phyloP scores from a whole-genome alignment of 306 rosid genomes.

The Pyrus pyrifolia region DNA sequence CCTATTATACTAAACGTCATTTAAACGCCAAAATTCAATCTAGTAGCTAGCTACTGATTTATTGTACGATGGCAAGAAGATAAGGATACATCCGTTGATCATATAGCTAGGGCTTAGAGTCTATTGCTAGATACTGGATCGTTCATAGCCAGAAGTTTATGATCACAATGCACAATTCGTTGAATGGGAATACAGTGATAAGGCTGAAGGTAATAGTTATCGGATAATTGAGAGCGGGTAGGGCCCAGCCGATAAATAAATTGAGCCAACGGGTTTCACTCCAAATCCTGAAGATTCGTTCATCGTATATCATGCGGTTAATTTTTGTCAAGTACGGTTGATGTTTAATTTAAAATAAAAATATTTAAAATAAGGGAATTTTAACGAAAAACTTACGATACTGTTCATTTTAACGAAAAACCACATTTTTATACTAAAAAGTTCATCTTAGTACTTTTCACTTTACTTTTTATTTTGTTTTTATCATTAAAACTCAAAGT shows the following conservation, averaged over 20 bases:
- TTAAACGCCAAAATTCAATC: neutral
- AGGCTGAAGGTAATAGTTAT: neutral
- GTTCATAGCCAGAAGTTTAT: neutral
- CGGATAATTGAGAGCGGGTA: neutral
- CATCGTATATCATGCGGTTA: rapidly evolving
- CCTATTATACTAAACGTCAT: neutral
- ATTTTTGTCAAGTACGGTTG: too few relatives aligned
- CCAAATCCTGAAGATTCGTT: rapidly evolving
- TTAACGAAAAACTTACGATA: too few relatives aligned
- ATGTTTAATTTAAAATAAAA: too few relatives aligned
- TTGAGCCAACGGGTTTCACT: too few relatives aligned
- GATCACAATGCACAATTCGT: neutral
- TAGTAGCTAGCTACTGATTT: neutral
- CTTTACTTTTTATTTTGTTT: too few relatives aligned
- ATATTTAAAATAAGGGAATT: too few relatives aligned
- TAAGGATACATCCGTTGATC: neutral
- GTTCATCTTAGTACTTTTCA: too few relatives aligned
- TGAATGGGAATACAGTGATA: neutral
- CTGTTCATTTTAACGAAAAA: too few relatives aligned
- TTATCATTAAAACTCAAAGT: too few relatives aligned
- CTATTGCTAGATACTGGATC: neutral
- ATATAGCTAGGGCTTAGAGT: neutral
- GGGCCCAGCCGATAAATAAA: neutral
- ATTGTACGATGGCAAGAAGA: neutral
- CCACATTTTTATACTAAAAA: too few relatives aligned